These are phyloP conservation scores for Fusarium circinatum DNA, from an alignment of 2,329 filamentous ascomycete genomes.

Conservation along the genomic window DNA sequence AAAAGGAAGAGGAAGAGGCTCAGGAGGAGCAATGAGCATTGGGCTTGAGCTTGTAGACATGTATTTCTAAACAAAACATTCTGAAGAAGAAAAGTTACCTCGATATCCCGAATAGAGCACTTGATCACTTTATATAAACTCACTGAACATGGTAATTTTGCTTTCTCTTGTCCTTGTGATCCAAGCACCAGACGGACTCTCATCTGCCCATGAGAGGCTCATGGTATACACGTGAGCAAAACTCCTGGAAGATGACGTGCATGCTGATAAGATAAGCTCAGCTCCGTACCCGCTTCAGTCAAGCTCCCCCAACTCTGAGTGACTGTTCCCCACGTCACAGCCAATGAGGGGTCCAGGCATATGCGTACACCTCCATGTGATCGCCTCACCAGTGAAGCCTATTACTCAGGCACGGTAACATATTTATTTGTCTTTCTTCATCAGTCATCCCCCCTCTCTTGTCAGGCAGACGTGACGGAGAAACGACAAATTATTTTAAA, in stretches of 20 bases:
- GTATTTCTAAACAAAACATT: background rate
- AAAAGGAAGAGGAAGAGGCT: constrained; percentile 61
- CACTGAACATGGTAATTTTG: background rate
- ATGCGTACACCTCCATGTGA: constrained; percentile 44
- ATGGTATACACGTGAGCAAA: constrained; percentile 20
- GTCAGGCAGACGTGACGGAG: constrained; percentile 10
- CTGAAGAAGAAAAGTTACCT: constrained; percentile 20
- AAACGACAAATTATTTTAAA: background rate
- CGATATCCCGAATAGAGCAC: background rate
- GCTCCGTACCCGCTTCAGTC: background rate
- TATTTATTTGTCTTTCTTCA: background rate
- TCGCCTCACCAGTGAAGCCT: constrained; percentile 38
- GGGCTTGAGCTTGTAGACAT: background rate
- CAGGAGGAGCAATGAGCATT: constrained; percentile 46
- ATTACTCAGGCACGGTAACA: constrained; percentile 13
- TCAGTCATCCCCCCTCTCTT: constrained; percentile 18
- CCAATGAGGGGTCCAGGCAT: constrained; percentile 39
- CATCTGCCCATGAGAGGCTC: background rate
- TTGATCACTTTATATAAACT: background rate
- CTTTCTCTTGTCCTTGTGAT: constrained; percentile 14
- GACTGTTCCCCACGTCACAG: background rate
- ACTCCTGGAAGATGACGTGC: constrained; percentile 29
- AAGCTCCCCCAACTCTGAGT: background rate
- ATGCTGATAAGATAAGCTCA: constrained; percentile 31
- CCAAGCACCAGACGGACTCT: constrained; percentile 8